Evolutionary conservation across 306 rosid genomes (phyloP).

Genomic region (Geum urbanum): DNA sequence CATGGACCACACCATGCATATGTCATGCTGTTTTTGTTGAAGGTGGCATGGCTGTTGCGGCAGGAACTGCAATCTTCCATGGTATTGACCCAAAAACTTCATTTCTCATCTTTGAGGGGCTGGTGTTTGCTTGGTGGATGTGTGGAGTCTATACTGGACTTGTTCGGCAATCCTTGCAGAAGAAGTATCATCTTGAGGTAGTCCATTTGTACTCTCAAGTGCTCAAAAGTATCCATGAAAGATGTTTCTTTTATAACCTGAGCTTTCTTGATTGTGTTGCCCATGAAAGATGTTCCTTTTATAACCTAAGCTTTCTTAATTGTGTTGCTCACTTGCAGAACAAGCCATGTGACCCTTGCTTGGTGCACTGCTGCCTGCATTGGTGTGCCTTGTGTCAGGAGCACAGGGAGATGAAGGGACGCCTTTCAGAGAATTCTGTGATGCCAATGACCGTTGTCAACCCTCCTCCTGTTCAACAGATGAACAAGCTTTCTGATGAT

Average conservation of each 20-base stretch:
- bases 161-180: slow-evolving; percentile 80
- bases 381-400: slow-evolving; percentile 98
- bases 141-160: slow-evolving; percentile 90
- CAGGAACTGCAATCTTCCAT: slow-evolving; percentile 57
- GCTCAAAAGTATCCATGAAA: background rate
- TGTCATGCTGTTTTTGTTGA: slow-evolving; percentile 92
- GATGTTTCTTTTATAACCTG: background rate
- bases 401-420: slow-evolving; percentile 90
- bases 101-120: slow-evolving; percentile 78
- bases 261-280: background rate
- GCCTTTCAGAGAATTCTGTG: slow-evolving; percentile 56
- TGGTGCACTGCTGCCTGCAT: slow-evolving; percentile 91
- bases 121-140: slow-evolving; percentile 96
- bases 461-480: slow-evolving; percentile 85
- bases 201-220: background rate
- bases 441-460: slow-evolving; percentile 74
- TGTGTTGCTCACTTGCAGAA: slow-evolving; percentile 45
- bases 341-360: slow-evolving; percentile 83
- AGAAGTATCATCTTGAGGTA: slow-evolving; percentile 94
- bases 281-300: slow-evolving; percentile 2
- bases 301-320: background rate
- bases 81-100: slow-evolving; percentile 61
- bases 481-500: slow-evolving; percentile 49
- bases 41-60: slow-evolving; percentile 87
- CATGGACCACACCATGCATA: slow-evolving; percentile 77